phyloP scores from a whole-genome alignment of 495 filamentous ascomycete species.

The Podospora conica region DNA sequence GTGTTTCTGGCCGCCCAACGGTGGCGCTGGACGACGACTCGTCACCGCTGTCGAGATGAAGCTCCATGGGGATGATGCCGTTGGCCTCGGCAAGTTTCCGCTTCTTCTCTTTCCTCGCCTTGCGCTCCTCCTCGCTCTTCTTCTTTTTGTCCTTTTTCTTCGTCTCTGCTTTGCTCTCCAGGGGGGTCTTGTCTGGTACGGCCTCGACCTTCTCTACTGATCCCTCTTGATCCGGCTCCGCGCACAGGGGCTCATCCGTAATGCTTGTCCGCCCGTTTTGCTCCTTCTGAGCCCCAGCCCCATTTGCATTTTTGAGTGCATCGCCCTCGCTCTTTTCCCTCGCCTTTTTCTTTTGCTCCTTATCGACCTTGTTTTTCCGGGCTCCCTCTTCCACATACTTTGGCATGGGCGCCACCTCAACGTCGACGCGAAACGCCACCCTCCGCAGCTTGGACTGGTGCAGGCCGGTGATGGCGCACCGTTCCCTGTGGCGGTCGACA shows the following conservation, averaged over 20 bases:
- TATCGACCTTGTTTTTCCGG: constrained; percentile 37
- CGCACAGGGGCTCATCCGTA: constrained; percentile 35
- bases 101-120: constrained; percentile 79
- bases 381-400: constrained; percentile 43
- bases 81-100: constrained; percentile 73
- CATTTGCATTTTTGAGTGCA: constrained; percentile 57
- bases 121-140: constrained; percentile 78
- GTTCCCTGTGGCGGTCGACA: constrained; percentile 68
- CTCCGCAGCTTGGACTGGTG: constrained; percentile 73
- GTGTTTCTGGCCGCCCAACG: constrained; percentile 21
- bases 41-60: constrained; percentile 54
- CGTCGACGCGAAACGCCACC: constrained; percentile 94
- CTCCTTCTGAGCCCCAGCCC: constrained; percentile 51
- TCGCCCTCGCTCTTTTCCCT: constrained; percentile 65
- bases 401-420: constrained; percentile 75
- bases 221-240: constrained; percentile 31
- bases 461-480: constrained; percentile 73
- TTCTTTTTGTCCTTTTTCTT: constrained; percentile 88
- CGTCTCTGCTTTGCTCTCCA: constrained; percentile 14
- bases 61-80: constrained; percentile 71
- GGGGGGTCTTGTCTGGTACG: constrained; percentile 11
- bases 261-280: constrained; percentile 34
- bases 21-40: constrained; percentile 28
- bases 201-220: constrained; percentile 22
- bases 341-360: constrained; percentile 57